Conservation (phyloP, 2,329 filamentous ascomycete genomes). For the Colletotrichum lupini region DNA sequence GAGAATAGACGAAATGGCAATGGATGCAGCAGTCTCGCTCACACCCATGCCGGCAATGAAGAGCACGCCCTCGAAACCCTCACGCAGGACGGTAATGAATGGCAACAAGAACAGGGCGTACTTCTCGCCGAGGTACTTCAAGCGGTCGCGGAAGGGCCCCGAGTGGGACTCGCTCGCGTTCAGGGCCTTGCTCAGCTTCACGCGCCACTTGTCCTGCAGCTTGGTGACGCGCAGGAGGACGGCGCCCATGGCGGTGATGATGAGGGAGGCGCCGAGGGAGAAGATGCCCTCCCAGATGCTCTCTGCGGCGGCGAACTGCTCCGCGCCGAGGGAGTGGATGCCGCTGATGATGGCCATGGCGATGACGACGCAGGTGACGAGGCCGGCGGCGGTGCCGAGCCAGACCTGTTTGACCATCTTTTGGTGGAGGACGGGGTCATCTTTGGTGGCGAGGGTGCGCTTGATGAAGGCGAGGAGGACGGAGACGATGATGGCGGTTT, state of each 20-base stretch:
- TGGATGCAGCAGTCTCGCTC: slow-evolving; percentile 73
- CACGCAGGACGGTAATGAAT: slow-evolving; percentile 81
- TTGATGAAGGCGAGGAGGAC: slow-evolving; percentile 75
- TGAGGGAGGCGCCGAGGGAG: slow-evolving; percentile 67
- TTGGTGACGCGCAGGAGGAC: slow-evolving; percentile 74
- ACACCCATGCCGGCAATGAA: slow-evolving; percentile 83
- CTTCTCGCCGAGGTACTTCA: slow-evolving; percentile 60
- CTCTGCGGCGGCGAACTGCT: slow-evolving; percentile 69
- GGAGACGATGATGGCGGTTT: slow-evolving; percentile 74
- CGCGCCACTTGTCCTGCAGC: slow-evolving; percentile 73
- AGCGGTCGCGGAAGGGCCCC: slow-evolving; percentile 25
- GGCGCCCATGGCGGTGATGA: slow-evolving; percentile 74
- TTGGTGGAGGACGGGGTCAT: slow-evolving; percentile 64
- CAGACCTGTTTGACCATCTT: slow-evolving; percentile 69
- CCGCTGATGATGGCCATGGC: slow-evolving; percentile 36
- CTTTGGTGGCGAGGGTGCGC: slow-evolving; percentile 67
- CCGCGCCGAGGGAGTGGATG: slow-evolving; percentile 64
- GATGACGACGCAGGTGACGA: slow-evolving; percentile 35
- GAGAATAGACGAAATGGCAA: slow-evolving; percentile 76
- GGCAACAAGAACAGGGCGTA: slow-evolving; percentile 83
- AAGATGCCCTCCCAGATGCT: slow-evolving; percentile 75
- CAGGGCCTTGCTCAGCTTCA: slow-evolving; percentile 71
- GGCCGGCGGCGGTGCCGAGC: slow-evolving; percentile 53
- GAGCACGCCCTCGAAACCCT: slow-evolving; percentile 82
- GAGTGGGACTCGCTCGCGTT: slow-evolving; percentile 12